phyloP scores from a whole-genome alignment of 345 rosid genomes.

The Acer saccharum region DNA sequence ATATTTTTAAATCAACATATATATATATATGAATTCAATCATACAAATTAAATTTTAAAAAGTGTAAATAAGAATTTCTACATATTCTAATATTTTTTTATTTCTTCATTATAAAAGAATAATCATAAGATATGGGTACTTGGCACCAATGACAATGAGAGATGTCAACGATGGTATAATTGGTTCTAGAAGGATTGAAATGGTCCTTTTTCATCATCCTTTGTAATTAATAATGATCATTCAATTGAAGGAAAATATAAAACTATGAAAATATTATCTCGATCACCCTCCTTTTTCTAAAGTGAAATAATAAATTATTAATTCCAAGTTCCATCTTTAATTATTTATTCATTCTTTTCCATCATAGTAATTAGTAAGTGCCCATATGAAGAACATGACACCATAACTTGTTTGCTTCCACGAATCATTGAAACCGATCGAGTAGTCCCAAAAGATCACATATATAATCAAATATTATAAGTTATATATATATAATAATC shows the following conservation, averaged over 20 bases:
- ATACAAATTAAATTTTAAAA: too few species aligned
- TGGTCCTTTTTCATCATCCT: background rate
- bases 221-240: background rate
- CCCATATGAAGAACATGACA: constrained; percentile 12
- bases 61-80: too few species aligned
- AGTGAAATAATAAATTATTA: background rate
- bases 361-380: background rate
- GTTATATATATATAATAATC: too few species aligned
- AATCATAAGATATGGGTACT: too few species aligned
- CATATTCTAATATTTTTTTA: too few species aligned
- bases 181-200: background rate
- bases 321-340: background rate
- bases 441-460: background rate
- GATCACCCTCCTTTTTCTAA: background rate
- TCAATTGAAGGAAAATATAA: background rate
- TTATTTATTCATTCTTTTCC: background rate
- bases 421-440: background rate
- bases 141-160: background rate
- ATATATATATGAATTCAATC: too few species aligned
- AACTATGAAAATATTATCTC: background rate
- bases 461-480: background rate
- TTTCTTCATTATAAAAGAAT: too few species aligned
- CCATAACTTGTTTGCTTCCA: background rate
- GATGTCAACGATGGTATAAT: background rate
- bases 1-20: too few species aligned